A percentile compares a stretch with the other conserved stretches of the same genome.
These are phyloP conservation scores for Aureobasidium sp. DNA, from an alignment of 2,329 filamentous ascomycete species.

Conservation along the genomic window DNA sequence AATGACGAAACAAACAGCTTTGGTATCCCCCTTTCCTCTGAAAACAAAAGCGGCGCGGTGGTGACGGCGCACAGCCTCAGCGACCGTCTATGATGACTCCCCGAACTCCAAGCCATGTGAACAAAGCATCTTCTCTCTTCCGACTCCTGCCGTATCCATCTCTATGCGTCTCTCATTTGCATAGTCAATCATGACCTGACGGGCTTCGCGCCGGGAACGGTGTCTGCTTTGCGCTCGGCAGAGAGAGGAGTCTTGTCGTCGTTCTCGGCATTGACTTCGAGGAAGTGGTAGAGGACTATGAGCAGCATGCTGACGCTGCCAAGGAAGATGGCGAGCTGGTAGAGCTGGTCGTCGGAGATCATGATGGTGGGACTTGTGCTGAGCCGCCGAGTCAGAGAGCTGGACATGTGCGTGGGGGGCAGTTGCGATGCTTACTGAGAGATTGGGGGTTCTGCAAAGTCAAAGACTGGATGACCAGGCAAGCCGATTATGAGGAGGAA, in stretches of 20 bases:
- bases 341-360: conserved; percentile 91
- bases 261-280: conserved; percentile 82
- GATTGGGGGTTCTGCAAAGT: background rate
- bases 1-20: background rate
- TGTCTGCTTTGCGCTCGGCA: conserved; percentile 28
- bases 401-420: background rate
- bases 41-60: background rate
- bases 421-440: background rate
- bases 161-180: too few relatives aligned
- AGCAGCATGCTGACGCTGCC: conserved; percentile 84
- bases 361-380: conserved; percentile 61
- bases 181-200: background rate
- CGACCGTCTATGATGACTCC: background rate
- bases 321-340: conserved; percentile 86
- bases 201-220: conserved; percentile 25
- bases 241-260: conserved; percentile 27
- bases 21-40: background rate
- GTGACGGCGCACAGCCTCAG: background rate
- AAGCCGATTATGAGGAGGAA: too few relatives aligned
- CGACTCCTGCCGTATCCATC: too few relatives aligned
- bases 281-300: conserved; percentile 91
- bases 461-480: background rate
- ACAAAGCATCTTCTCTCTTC: background rate
- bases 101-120: conserved; percentile 5
- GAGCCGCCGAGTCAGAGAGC: too few relatives aligned